Percentiles rank a stretch among this genome's conserved stretches.
Evolutionary conservation across 192 early-diverging fungal species (phyloP).

Genomic region (Anaeromyces robustus): DNA sequence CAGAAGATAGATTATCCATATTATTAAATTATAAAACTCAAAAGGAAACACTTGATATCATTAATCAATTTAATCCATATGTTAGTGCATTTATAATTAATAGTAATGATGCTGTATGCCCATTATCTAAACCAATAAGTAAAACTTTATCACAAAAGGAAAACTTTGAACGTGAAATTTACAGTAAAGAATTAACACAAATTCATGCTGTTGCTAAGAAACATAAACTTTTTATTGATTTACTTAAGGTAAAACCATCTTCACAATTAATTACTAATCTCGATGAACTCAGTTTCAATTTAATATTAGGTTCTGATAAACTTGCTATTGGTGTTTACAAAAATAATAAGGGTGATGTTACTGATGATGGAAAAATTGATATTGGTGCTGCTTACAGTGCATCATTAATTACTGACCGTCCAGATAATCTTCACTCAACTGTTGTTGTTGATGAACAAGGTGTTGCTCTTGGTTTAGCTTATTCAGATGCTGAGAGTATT

Average conservation of each 20-base stretch:
- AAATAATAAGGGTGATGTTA: background rate
- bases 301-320: background rate
- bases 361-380: background rate
- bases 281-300: slow-evolving; percentile 7
- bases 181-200: background rate
- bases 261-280: slow-evolving; percentile 5
- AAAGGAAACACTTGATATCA: background rate
- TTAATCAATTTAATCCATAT: background rate
- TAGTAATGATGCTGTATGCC: background rate
- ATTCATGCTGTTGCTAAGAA: background rate
- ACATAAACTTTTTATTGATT: slow-evolving; percentile 1
- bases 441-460: slow-evolving; percentile 81
- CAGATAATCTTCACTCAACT: slow-evolving; percentile 84
- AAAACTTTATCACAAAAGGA: slow-evolving; percentile 1
- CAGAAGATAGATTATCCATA: background rate
- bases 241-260: background rate
- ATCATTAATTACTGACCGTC: slow-evolving; percentile 53
- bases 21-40: background rate
- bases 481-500: slow-evolving; percentile 73
- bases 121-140: background rate
- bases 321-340: background rate
- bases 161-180: background rate
- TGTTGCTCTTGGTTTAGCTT: slow-evolving; percentile 81
- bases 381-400: slow-evolving; percentile 41
- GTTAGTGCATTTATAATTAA: background rate